Conservation (phyloP, 2,329 filamentous ascomycete species). For the Aspergillus persii region DNA sequence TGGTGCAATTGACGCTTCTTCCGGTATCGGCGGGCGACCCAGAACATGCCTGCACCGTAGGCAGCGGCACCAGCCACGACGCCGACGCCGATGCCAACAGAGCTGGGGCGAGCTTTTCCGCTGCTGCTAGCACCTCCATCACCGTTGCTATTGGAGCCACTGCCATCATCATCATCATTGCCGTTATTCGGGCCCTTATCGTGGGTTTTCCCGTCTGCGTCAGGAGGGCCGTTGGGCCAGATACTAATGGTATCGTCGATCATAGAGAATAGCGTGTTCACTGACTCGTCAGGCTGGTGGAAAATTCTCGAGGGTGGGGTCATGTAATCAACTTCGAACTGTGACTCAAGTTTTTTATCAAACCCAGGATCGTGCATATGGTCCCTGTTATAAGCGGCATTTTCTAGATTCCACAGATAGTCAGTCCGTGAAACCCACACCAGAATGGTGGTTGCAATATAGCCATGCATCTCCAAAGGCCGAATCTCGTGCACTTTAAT, state of each 20-base stretch:
- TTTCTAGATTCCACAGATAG: not conserved
- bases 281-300: slow-evolving; percentile 63
- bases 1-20: slow-evolving; percentile 76
- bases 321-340: slow-evolving; percentile 45
- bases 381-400: too few relatives aligned
- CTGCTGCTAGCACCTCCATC: slow-evolving; percentile 51
- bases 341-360: not conserved
- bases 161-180: slow-evolving; percentile 41
- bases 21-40: slow-evolving; percentile 86
- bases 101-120: slow-evolving; percentile 43
- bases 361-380: too few relatives aligned
- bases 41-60: slow-evolving; percentile 94
- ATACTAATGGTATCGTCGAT: slow-evolving; percentile 73
- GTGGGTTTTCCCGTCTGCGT: slow-evolving; percentile 45
- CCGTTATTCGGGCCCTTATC: slow-evolving; percentile 39
- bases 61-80: slow-evolving; percentile 75
- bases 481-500: slow-evolving; percentile 69
- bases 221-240: slow-evolving; percentile 50
- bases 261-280: slow-evolving; percentile 70
- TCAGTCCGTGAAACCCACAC: slow-evolving; percentile 64
- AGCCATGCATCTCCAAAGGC: slow-evolving; percentile 64
- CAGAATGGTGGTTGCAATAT: slow-evolving; percentile 76
- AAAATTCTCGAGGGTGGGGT: slow-evolving; percentile 73
- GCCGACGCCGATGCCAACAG: slow-evolving; percentile 69
- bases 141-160: slow-evolving; percentile 35